Evolutionary conservation across 495 filamentous ascomycete genomes (phyloP).

Genomic region (Aspergillus haitiensis): DNA sequence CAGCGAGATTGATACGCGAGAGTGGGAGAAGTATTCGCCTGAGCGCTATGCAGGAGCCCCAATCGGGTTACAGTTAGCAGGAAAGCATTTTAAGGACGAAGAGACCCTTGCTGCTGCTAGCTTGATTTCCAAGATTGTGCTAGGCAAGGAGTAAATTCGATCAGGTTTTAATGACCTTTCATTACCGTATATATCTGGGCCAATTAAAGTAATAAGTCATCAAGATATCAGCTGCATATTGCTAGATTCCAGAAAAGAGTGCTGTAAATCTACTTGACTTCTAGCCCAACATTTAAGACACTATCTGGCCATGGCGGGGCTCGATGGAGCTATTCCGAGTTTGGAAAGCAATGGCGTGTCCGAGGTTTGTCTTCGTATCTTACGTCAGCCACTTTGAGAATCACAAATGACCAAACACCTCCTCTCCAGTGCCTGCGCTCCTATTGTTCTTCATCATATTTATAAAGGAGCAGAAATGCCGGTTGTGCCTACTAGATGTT

Average conservation of each 20-base stretch:
- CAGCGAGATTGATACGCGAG: constrained; percentile 36
- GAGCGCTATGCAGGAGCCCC: constrained; percentile 46
- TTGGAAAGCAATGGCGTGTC: constrained; percentile 4
- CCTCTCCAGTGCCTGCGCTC: neutral
- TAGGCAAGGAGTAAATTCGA: constrained; percentile 10
- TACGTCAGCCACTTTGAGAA: constrained; percentile 16
- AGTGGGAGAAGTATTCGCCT: constrained; percentile 43
- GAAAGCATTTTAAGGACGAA: constrained; percentile 44
- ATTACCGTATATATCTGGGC: neutral
- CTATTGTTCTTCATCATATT: constrained; percentile 9
- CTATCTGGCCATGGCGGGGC: neutral
- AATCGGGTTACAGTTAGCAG: constrained; percentile 54
- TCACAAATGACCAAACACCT: neutral
- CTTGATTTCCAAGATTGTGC: constrained; percentile 33
- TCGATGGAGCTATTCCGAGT: constrained; percentile 11
- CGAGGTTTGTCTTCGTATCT: neutral
- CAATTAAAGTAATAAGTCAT: neutral
- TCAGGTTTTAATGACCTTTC: neutral
- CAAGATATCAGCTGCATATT: neutral
- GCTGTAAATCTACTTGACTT: no score
- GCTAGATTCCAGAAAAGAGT: no score
- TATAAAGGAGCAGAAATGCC: constrained; percentile 41
- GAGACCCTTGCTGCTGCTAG: constrained; percentile 41
- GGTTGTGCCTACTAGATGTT: constrained; percentile 70
- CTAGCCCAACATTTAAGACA: neutral